Evolutionary conservation across 495 filamentous ascomycete genomes (phyloP).

Genomic region (Chaetomium tenue): DNA sequence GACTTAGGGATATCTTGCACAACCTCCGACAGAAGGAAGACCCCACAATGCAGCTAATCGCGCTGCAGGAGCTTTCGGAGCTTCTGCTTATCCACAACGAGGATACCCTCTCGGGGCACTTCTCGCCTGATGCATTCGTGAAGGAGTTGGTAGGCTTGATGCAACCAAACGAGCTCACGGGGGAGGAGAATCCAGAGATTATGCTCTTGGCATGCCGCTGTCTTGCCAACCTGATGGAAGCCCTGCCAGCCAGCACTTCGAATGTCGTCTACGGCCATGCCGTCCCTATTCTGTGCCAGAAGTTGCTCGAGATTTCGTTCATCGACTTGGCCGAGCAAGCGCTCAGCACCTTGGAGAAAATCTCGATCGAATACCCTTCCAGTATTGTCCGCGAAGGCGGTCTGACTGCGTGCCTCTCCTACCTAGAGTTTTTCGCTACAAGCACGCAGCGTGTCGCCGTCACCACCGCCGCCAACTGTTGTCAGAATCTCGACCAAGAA

Average conservation of each 20-base stretch:
- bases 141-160: slow-evolving; percentile 92
- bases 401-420: slow-evolving; percentile 86
- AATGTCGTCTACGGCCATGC: slow-evolving; percentile 96
- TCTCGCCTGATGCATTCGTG: slow-evolving; percentile 89
- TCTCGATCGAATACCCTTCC: slow-evolving; percentile 93
- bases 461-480: slow-evolving; percentile 96
- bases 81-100: slow-evolving; percentile 91
- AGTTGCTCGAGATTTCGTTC: slow-evolving; percentile 89
- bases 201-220: slow-evolving; percentile 97
- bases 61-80: slow-evolving; percentile 90
- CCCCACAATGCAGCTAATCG: slow-evolving; percentile 83
- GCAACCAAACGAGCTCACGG: slow-evolving; percentile 79
- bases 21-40: slow-evolving; percentile 87
- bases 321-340: slow-evolving; percentile 98
- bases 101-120: slow-evolving; percentile 93
- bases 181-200: slow-evolving; percentile 92
- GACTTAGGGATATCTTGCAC: slow-evolving; percentile 77
- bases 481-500: slow-evolving; percentile 90
- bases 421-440: slow-evolving; percentile 96
- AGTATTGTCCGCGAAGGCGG: slow-evolving; percentile 96
- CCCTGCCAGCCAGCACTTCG: slow-evolving; percentile 83
- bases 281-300: slow-evolving; percentile 89
- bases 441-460: slow-evolving; percentile 96
- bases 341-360: slow-evolving; percentile 93
- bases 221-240: slow-evolving; percentile 97